Conservation (phyloP, 2,329 filamentous ascomycete genomes). For the Aspergillus candidus region DNA sequence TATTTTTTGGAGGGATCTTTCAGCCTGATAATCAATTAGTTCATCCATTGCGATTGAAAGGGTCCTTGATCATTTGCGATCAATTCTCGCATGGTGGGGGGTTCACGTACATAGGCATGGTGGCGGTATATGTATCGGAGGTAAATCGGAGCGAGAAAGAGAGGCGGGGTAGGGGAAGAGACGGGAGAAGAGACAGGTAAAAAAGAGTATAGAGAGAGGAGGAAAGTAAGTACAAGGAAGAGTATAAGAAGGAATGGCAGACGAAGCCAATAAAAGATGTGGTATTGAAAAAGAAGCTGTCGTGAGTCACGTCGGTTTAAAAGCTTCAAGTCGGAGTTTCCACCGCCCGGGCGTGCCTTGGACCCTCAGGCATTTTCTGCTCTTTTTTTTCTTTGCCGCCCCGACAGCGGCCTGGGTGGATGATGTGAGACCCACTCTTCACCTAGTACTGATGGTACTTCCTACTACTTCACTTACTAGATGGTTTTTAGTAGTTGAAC, state of each 20-base stretch:
- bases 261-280: not conserved
- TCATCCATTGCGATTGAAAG: not conserved
- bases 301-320: too few species aligned
- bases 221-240: not conserved
- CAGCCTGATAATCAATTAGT: constrained; percentile 31
- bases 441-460: too few species aligned
- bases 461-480: too few species aligned
- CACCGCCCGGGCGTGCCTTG: too few species aligned
- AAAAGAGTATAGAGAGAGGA: not conserved
- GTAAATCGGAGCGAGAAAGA: constrained; percentile 6
- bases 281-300: too few species aligned
- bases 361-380: too few species aligned
- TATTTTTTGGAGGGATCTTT: constrained; percentile 47
- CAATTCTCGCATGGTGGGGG: not conserved
- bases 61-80: not conserved
- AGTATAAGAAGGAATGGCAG: not conserved
- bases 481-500: too few species aligned
- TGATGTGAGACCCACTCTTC: too few species aligned
- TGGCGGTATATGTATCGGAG: constrained; percentile 11
- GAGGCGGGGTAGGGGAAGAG: constrained; percentile 8
- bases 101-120: constrained; percentile 34
- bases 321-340: too few species aligned
- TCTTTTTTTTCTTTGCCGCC: too few species aligned
- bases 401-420: too few species aligned
- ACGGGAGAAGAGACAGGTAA: constrained; percentile 2